A percentile compares a stretch with the other conserved stretches of the same genome.
These are phyloP conservation scores for Cairneyella variabilis DNA, from an alignment of 495 filamentous ascomycete species.

Conservation along the genomic window DNA sequence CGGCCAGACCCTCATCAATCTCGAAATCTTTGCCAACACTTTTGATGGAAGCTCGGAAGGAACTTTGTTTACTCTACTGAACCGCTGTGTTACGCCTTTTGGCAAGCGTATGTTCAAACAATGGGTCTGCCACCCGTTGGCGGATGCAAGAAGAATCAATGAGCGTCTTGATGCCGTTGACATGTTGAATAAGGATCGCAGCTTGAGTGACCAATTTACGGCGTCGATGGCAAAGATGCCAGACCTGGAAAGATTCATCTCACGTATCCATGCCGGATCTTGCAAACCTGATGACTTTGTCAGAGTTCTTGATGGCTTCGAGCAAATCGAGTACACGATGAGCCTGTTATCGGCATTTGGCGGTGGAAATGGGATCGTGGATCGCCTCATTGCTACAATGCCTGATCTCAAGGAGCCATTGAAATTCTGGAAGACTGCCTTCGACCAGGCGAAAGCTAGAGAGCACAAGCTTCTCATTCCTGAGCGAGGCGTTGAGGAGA, in stretches of 20 bases:
- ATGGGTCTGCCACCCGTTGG: conserved; percentile 96
- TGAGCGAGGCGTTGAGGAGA: conserved; percentile 82
- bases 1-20: conserved; percentile 94
- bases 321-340: conserved; percentile 93
- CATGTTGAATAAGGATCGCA: conserved; percentile 76
- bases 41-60: conserved; percentile 82
- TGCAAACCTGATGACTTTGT: conserved; percentile 91
- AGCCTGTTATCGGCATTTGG: conserved; percentile 67
- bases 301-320: conserved; percentile 92
- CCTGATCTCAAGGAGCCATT: conserved; percentile 73
- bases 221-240: conserved; percentile 85
- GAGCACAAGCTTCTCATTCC: conserved; percentile 73
- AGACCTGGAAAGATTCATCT: conserved; percentile 91
- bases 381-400: conserved; percentile 77
- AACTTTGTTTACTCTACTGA: conserved; percentile 85
- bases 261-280: conserved; percentile 84
- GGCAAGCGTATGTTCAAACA: conserved; percentile 95
- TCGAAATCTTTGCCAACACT: conserved; percentile 94
- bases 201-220: conserved; percentile 76
- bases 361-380: conserved; percentile 74
- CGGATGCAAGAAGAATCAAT: conserved; percentile 82
- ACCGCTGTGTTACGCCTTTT: conserved; percentile 94
- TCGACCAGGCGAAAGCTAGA: conserved; percentile 78
- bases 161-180: conserved; percentile 96
- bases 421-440: conserved; percentile 85